phyloP scores from a whole-genome alignment of 331 rosid species.

The Quercus tomentella region DNA sequence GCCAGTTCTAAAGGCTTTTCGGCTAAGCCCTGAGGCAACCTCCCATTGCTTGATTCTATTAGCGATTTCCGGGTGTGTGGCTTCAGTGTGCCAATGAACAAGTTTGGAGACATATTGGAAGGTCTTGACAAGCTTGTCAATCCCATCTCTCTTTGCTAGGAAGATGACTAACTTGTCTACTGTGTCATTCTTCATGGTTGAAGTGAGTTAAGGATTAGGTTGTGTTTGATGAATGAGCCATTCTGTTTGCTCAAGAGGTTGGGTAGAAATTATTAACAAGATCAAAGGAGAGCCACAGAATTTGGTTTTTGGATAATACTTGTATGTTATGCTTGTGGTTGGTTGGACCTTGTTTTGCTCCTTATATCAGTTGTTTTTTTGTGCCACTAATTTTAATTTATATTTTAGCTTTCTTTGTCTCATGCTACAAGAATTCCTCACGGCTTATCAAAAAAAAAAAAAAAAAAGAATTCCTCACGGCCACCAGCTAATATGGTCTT shows the following conservation, averaged over 20 bases:
- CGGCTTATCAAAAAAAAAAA: too few species aligned
- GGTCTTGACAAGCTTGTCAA: constrained; percentile 96
- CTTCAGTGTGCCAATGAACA: constrained; percentile 67
- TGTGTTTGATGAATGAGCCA: not conserved
- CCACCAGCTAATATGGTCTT: too few species aligned
- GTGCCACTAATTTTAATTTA: not conserved
- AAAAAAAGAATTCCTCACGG: too few species aligned
- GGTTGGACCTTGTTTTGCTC: constrained; percentile 24
- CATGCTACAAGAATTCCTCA: too few species aligned
- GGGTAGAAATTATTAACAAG: not conserved
- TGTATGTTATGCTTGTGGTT: constrained; percentile 28
- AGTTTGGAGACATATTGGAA: constrained; percentile 90
- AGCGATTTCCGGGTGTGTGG: constrained; percentile 40
- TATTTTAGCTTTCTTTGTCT: constrained; percentile 3
- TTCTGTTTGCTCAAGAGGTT: constrained; percentile 2
- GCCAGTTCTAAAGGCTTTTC: constrained; percentile 89
- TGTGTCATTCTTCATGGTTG: constrained; percentile 65
- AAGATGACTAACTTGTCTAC: constrained; percentile 84
- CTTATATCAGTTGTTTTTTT: constrained; percentile 17
- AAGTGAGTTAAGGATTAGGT: not conserved
- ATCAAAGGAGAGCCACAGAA: constrained; percentile 45
- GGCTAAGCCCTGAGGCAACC: constrained; percentile 73
- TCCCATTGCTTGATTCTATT: constrained; percentile 75
- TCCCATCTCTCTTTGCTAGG: constrained; percentile 92
- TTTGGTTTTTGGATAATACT: constrained; percentile 46